Percentiles rank a stretch among this genome's conserved stretches.
phyloP scores from a whole-genome alignment of 352 stramenopile genomes.

The Phytopythium vexans region DNA sequence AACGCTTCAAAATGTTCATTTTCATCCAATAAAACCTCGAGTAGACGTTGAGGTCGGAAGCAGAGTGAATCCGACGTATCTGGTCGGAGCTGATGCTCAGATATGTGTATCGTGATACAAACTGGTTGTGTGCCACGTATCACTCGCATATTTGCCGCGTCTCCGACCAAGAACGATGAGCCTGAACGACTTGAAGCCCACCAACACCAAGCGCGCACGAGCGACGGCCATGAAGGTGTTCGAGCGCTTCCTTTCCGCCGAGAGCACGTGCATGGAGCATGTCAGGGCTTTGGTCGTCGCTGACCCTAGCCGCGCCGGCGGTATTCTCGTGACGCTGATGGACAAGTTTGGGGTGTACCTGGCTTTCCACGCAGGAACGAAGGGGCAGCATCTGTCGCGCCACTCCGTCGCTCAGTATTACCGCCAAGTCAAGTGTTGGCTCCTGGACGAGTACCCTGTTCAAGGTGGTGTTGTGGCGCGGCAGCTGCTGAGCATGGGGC shows the following conservation, averaged over 20 bases:
- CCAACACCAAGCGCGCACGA: conserved; percentile 18
- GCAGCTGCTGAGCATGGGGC: conserved; percentile 13
- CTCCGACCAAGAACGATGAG: conserved; percentile 13
- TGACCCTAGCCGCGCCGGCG: conserved; percentile 1
- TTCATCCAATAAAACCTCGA: neutral
- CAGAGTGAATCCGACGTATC: conserved; percentile 4
- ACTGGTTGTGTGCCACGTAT: neutral
- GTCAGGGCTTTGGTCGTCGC: conserved; percentile 1
- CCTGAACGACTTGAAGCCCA: conserved; percentile 11
- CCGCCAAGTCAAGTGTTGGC: conserved; percentile 15
- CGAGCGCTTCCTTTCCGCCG: conserved; percentile 8
- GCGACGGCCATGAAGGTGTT: conserved; percentile 11
- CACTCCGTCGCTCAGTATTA: conserved; percentile 18
- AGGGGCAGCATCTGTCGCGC: conserved; percentile 8
- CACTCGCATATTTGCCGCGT: too few species aligned
- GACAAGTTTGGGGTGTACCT: conserved; percentile 21
- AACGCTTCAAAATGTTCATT: neutral
- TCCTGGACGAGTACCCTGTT: conserved; percentile 11
- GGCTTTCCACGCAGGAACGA: conserved; percentile 12
- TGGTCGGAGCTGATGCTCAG: conserved; percentile 1
- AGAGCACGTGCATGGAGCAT: conserved; percentile 6
- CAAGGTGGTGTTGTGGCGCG: conserved; percentile 5
- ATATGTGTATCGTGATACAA: conserved; percentile 4
- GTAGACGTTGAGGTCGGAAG: neutral
- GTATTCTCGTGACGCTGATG: conserved; percentile 10